Percentiles rank a stretch among this genome's conserved stretches.
Evolutionary conservation across 192 early-diverging fungal species (phyloP).

Genomic region (Allomyces arbusculus): DNA sequence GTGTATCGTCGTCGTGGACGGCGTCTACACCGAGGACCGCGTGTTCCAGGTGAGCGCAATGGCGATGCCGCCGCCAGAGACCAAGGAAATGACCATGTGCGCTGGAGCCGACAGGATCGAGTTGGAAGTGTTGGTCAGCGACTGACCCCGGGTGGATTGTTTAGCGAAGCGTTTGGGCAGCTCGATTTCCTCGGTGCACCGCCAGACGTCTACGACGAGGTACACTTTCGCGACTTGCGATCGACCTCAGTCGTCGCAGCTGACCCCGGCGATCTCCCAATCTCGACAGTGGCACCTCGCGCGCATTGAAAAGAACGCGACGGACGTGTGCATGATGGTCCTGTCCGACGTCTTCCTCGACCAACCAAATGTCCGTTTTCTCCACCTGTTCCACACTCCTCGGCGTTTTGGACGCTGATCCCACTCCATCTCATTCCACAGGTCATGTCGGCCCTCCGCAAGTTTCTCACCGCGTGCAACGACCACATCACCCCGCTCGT

Average conservation of each 20-base stretch:
- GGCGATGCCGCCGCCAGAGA: conserved; percentile 56
- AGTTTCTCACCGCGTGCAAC: conserved; percentile 55
- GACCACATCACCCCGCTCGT: conserved; percentile 45
- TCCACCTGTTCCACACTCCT: background rate
- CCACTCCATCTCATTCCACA: conserved; percentile 1
- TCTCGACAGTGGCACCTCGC: conserved; percentile 4
- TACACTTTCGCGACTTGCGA: conserved; percentile 6
- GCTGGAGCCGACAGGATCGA: background rate
- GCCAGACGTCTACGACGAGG: conserved; percentile 24
- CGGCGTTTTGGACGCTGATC: background rate
- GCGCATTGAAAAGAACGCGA: conserved; percentile 15
- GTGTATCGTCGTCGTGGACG: conserved; percentile 71
- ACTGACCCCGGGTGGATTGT: background rate
- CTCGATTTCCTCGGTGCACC: conserved; percentile 35
- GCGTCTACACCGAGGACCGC: conserved; percentile 47
- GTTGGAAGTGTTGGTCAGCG: too few species aligned
- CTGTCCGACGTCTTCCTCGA: conserved; percentile 79
- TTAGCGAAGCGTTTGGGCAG: conserved; percentile 23
- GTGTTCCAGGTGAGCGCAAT: conserved; percentile 47
- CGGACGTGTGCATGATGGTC: conserved; percentile 49
- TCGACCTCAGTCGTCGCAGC: conserved; percentile 12
- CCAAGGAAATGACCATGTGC: conserved; percentile 17
- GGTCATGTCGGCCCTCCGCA: conserved; percentile 47
- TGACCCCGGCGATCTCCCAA: conserved; percentile 2
- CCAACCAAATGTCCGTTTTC: conserved; percentile 35